Evolutionary conservation across 164 flowering plant genomes (phyloP).

Genomic region (Magnolia officinalis): DNA sequence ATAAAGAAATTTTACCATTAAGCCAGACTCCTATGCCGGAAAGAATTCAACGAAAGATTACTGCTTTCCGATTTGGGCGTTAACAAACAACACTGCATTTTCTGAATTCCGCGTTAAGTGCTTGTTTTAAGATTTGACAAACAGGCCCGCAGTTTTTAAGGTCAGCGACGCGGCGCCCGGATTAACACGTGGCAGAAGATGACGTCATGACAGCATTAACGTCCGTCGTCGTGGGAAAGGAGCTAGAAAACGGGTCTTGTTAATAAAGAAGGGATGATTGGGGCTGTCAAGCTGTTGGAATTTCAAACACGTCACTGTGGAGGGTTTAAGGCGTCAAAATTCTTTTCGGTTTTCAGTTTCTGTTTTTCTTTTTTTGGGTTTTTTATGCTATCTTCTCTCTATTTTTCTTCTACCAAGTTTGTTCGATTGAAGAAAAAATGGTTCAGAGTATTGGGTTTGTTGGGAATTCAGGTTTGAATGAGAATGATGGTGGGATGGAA

Average conservation of each 20-base stretch:
- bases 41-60: too few relatives aligned
- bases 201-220: background rate
- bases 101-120: too few relatives aligned
- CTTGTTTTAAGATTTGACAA: too few relatives aligned
- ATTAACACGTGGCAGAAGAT: background rate
- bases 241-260: background rate
- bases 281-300: slow-evolving; percentile 2
- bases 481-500: background rate
- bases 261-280: slow-evolving; percentile 5
- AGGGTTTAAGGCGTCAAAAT: slow-evolving; percentile 3
- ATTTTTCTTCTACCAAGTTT: background rate
- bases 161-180: background rate
- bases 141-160: background rate
- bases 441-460: background rate
- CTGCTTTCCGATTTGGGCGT: too few relatives aligned
- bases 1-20: too few relatives aligned
- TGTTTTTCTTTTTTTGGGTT: too few relatives aligned
- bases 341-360: background rate
- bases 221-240: too few relatives aligned
- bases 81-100: too few relatives aligned
- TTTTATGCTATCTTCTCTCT: background rate
- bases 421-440: background rate
- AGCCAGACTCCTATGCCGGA: too few relatives aligned
- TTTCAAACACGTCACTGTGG: background rate
- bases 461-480: background rate